Conservation (phyloP, 2,329 filamentous ascomycete genomes). For the Cercospora sp. region DNA sequence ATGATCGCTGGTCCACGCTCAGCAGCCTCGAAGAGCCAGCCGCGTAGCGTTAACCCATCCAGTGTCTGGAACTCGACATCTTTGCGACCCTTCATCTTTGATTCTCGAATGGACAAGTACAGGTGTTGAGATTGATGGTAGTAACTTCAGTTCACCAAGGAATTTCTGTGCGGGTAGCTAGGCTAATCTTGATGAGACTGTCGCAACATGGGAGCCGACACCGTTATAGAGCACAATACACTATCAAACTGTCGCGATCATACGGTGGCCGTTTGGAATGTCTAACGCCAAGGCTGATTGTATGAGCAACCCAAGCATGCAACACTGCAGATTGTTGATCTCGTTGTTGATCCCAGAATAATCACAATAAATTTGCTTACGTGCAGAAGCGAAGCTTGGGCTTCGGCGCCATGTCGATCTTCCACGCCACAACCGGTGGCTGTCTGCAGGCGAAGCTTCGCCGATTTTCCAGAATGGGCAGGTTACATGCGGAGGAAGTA, state of each 20-base stretch:
- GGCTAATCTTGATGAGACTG: not conserved
- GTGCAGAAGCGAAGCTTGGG: not conserved
- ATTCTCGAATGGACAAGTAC: not conserved
- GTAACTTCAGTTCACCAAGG: not conserved
- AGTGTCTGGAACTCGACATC: not conserved
- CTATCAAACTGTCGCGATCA: not conserved
- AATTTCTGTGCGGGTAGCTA: not conserved
- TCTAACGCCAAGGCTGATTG: not conserved
- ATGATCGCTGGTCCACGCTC: not conserved
- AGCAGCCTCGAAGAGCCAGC: not conserved
- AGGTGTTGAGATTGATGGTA: not conserved
- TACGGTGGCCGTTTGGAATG: not conserved
- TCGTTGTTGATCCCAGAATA: not conserved
- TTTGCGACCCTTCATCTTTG: not conserved
- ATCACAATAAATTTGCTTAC: not conserved
- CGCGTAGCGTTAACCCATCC: not conserved
- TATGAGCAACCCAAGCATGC: not conserved
- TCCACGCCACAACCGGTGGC: not conserved
- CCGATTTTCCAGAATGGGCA: not conserved
- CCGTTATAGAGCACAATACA: not conserved
- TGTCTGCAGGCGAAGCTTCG: not conserved
- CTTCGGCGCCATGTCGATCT: not conserved
- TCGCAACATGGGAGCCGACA: not conserved
- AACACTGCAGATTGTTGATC: not conserved
- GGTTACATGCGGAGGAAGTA: not conserved